Conservation (phyloP, 2,329 filamentous ascomycete species). For the Arthrobotrys pseudoclavata region DNA sequence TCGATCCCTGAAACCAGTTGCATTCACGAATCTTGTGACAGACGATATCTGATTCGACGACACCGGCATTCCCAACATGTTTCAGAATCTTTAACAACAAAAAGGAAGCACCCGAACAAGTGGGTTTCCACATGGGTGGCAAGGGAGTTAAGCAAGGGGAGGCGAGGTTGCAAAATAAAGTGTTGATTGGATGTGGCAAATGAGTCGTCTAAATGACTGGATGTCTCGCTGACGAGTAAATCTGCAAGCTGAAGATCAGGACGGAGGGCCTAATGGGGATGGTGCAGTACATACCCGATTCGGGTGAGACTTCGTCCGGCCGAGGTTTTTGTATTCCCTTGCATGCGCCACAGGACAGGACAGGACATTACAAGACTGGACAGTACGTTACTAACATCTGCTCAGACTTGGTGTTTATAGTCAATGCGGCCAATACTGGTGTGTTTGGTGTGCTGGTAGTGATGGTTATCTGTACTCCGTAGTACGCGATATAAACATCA, state of each 20-base stretch:
- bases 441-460: neutral
- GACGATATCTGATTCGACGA: conserved; percentile 36
- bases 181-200: conserved; percentile 23
- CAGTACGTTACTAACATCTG: neutral
- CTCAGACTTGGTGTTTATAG: conserved; percentile 4
- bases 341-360: conserved; percentile 17
- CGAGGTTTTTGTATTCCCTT: conserved; percentile 8
- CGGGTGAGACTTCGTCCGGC: conserved; percentile 22
- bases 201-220: neutral
- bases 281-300: conserved; percentile 22
- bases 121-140: conserved; percentile 31
- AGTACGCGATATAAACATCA: neutral
- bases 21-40: conserved; percentile 3
- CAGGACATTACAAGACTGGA: neutral
- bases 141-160: conserved; percentile 36
- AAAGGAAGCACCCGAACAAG: conserved; percentile 10
- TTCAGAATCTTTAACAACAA: conserved; percentile 9
- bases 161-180: neutral
- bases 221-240: conserved; percentile 11
- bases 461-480: neutral
- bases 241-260: conserved; percentile 24
- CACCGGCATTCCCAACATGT: conserved; percentile 17
- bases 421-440: neutral
- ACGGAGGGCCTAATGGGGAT: neutral
- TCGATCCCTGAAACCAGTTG: conserved; percentile 10